Base-by-base conservation (phyloP, 2,329 filamentous ascomycete species). In the Tolypocladium tundrense region DNA sequence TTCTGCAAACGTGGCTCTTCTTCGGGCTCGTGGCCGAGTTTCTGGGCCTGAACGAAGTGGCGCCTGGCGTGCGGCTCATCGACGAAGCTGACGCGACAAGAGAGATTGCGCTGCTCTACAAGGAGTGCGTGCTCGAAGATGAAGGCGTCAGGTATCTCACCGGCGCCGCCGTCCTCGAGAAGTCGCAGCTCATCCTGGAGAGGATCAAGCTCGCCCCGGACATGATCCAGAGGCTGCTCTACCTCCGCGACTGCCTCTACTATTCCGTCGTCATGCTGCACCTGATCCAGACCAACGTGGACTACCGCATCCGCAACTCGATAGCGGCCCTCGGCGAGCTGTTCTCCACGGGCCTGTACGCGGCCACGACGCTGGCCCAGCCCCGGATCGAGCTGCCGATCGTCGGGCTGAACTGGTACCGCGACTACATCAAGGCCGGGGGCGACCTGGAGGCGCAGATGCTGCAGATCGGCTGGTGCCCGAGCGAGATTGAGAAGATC, bases 1-100 rank as follows among this genome's bases (percentile, higher is more conserved):
- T 71, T 48, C 53, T 69, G 16, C 70, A 72, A 55, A 70, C 66
- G 8, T 72, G 70, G 69, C 60, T 73, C 9, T 71, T 65, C 54
- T 70, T 72, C 58, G 70, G 70, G 0, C 59, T 69, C 4, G 37
- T 69, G 19, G 62, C 66, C 6, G 70, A 73, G 55, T 62, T 69
- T 35, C 42, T 70, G 4, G 62, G 65, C 27, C 54, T 68, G 4
- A 69, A 69, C 51, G 64, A 66, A 54, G 55, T 60, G 1, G 51
- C 53, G 3, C 55, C 60, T 6, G 64, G 62, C n/a, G 21, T 41
- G 1, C 55, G 59, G 7, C 45, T 65, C 27, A 10, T 63, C 31
- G 57, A 61, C 27, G 54, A 59, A 33, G 13, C 24, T 54, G 4
- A 11, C 57, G 27, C 60, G 59, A 16, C 41, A 4, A 40, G 55